Percentiles rank a stretch among this genome's conserved stretches.
These are phyloP conservation scores for Penicillium turbatum DNA, from an alignment of 495 filamentous ascomycete genomes.

Conservation along the genomic window DNA sequence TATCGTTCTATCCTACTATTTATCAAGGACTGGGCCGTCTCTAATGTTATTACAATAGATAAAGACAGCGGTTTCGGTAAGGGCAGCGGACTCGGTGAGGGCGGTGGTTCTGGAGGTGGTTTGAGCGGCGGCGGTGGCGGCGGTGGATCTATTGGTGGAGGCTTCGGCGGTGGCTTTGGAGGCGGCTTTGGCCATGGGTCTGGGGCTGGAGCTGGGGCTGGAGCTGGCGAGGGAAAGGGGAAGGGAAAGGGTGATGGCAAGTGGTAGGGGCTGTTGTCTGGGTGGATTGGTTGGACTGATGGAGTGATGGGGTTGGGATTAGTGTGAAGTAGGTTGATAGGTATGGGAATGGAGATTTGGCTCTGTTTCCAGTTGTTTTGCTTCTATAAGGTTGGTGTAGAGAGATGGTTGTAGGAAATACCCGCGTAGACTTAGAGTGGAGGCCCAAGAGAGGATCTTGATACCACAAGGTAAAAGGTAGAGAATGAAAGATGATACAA, in stretches of 20 bases:
- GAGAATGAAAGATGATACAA: background rate
- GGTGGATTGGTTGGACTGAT: background rate
- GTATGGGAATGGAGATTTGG: background rate
- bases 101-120: background rate
- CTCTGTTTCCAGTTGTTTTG: background rate
- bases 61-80: background rate
- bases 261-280: background rate
- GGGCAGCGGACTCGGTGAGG: background rate
- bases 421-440: background rate
- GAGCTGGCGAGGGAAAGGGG: background rate
- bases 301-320: too few relatives aligned
- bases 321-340: background rate
- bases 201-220: background rate
- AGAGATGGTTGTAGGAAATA: background rate
- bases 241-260: background rate
- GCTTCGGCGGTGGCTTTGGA: background rate
- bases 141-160: background rate
- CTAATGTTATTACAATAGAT: background rate
- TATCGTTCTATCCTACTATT: too few relatives aligned
- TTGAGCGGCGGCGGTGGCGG: slow-evolving; percentile 3
- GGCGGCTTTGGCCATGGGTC: background rate
- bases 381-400: background rate
- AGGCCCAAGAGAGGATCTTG: background rate
- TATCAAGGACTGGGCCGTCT: background rate
- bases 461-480: background rate